Conservation (phyloP, 2,329 filamentous ascomycete genomes). For the Alternaria atra region DNA sequence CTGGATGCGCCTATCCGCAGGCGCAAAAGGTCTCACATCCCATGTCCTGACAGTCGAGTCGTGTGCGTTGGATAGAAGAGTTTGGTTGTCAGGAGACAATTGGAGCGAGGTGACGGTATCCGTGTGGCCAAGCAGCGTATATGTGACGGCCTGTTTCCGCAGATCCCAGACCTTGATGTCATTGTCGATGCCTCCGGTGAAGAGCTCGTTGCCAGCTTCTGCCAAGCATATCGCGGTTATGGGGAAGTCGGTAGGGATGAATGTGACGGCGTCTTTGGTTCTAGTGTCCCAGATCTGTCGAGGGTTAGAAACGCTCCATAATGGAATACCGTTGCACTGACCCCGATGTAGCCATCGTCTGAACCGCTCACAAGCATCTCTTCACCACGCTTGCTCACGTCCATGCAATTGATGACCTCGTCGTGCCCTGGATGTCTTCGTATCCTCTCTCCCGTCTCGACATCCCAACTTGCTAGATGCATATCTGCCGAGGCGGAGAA, state of each 20-base stretch:
- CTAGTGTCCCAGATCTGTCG: slow-evolving; percentile 88
- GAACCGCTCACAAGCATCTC: slow-evolving; percentile 90
- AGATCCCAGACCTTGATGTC: slow-evolving; percentile 98
- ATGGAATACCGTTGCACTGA: slow-evolving; percentile 31
- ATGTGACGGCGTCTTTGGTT: slow-evolving; percentile 85
- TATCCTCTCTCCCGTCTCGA: slow-evolving; percentile 91
- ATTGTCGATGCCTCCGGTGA: slow-evolving; percentile 94
- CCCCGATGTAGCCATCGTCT: slow-evolving; percentile 89
- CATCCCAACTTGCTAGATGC: slow-evolving; percentile 93
- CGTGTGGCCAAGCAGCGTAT: slow-evolving; percentile 86
- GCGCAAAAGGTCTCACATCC: slow-evolving; percentile 95
- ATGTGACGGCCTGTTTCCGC: slow-evolving; percentile 87
- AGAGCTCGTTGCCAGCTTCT: slow-evolving; percentile 94
- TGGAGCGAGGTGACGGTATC: slow-evolving; percentile 91
- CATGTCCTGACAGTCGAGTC: slow-evolving; percentile 94
- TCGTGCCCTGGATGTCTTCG: slow-evolving; percentile 92
- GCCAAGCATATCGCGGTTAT: slow-evolving; percentile 91
- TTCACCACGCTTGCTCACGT: slow-evolving; percentile 87
- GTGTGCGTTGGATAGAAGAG: slow-evolving; percentile 89
- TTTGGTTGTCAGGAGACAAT: slow-evolving; percentile 92
- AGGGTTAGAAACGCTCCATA: slow-evolving; percentile 23
- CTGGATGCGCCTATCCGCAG: slow-evolving; percentile 81
- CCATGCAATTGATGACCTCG: slow-evolving; percentile 92
- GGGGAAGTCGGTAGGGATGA: slow-evolving; percentile 89
- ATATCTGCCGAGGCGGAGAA: slow-evolving; percentile 95